Evolutionary conservation across 23 red algal species (phyloP).

Genomic region (Gracilaria gracilis): DNA sequence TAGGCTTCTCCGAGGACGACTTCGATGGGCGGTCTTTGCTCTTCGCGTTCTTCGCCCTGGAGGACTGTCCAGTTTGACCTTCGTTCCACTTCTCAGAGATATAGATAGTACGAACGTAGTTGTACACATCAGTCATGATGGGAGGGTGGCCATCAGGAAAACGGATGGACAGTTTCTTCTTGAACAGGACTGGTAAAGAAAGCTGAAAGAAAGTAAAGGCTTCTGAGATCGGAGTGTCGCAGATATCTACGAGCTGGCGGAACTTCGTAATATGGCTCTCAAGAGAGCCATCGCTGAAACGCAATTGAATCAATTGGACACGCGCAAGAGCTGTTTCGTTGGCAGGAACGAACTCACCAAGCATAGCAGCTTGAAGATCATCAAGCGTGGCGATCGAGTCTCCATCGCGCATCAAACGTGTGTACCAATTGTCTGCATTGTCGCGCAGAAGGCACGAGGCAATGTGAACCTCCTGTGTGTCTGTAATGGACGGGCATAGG

Average conservation of each 20-base stretch:
- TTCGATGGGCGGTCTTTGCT: not conserved
- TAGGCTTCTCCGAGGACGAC: not conserved
- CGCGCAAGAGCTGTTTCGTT: not conserved
- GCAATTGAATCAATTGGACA: not conserved
- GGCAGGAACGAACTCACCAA: not conserved
- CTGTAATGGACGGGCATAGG: not conserved
- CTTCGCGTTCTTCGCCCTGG: not conserved
- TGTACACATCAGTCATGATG: not conserved
- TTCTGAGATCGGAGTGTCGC: not conserved
- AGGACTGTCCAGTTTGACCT: not conserved
- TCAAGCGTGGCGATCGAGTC: not conserved
- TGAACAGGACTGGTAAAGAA: not conserved
- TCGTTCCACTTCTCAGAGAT: slow-evolving; percentile 13
- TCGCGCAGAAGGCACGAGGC: not conserved
- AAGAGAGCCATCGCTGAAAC: not conserved
- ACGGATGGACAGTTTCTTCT: not conserved
- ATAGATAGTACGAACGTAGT: not conserved
- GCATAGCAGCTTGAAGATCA: not conserved
- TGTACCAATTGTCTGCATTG: not conserved
- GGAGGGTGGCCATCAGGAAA: not conserved
- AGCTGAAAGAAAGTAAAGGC: slow-evolving; percentile 1
- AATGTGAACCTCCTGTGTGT: not conserved
- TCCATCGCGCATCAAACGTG: not conserved
- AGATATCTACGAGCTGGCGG: slow-evolving; percentile 10
- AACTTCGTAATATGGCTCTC: slow-evolving; percentile 8